Evolutionary conservation across 192 early-diverging fungal genomes (phyloP).

Genomic region (Borealophlyctis nickersoniae): DNA sequence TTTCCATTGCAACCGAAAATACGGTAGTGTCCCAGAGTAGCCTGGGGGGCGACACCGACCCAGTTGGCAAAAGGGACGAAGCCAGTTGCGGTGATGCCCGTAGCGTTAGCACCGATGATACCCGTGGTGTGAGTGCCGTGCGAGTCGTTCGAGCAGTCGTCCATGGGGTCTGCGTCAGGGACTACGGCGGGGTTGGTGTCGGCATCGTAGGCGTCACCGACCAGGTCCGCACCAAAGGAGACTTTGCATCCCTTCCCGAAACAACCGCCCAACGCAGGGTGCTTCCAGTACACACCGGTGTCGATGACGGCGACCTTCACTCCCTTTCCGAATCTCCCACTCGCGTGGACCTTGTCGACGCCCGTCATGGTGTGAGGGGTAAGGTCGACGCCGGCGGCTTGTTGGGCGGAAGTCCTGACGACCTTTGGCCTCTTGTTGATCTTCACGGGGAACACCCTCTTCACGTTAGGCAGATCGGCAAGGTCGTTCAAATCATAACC

Average conservation of each 20-base stretch:
- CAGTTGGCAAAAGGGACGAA: constrained; percentile 20
- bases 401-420: neutral
- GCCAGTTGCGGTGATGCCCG: constrained; percentile 9
- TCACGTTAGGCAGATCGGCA: neutral
- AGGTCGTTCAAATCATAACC: neutral
- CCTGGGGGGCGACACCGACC: constrained; percentile 78
- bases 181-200: constrained; percentile 9
- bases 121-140: constrained; percentile 57
- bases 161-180: constrained; percentile 46
- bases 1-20: constrained; percentile 65
- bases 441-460: constrained; percentile 5
- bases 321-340: constrained; percentile 40
- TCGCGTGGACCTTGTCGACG: neutral
- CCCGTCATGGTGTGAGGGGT: neutral
- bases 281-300: constrained; percentile 50
- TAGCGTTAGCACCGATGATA: constrained; percentile 41
- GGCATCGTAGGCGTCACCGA: constrained; percentile 39
- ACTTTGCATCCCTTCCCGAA: constrained; percentile 43
- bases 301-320: constrained; percentile 52
- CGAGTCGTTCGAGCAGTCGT: constrained; percentile 34
- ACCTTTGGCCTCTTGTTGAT: constrained; percentile 1
- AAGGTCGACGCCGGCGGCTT: too few species aligned
- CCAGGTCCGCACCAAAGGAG: constrained; percentile 37
- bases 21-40: constrained; percentile 74
- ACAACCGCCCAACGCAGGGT: constrained; percentile 49